Conservation (phyloP, 2,329 filamentous ascomycete species). For the Alternaria alternata region DNA sequence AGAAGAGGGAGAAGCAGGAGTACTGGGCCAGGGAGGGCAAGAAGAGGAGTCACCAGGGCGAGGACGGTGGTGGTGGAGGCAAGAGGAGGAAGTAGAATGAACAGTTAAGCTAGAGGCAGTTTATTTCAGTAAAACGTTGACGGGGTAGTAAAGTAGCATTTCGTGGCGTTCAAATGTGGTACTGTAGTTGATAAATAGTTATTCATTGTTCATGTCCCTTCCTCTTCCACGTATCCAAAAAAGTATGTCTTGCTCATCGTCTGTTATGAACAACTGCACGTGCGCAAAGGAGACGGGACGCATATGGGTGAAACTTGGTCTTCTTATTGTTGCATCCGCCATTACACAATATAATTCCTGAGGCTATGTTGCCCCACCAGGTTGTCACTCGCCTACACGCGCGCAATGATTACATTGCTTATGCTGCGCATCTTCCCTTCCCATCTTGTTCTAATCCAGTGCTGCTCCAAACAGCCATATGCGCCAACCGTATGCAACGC, state of each 20-base stretch:
- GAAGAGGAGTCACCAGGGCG: constrained; percentile 66
- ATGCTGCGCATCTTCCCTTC: neutral
- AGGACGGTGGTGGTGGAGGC: constrained; percentile 51
- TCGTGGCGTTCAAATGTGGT: neutral
- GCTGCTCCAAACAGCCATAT: neutral
- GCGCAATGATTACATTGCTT: neutral
- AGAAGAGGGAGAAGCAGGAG: constrained; percentile 91
- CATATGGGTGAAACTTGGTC: neutral
- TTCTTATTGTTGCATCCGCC: constrained; percentile 1
- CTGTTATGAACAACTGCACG: neutral
- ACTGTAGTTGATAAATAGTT: neutral
- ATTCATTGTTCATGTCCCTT: neutral
- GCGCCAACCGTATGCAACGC: constrained; percentile 2
- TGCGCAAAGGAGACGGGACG: neutral
- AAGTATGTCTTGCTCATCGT: neutral
- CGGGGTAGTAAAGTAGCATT: neutral
- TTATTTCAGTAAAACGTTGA: neutral
- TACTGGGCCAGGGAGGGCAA: constrained; percentile 92
- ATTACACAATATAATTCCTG: constrained; percentile 7
- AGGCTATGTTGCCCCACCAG: neutral
- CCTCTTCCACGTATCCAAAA: neutral
- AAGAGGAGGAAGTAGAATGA: constrained; percentile 39
- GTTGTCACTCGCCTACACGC: neutral
- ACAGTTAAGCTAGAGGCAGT: neutral
- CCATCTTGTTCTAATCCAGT: neutral